Conservation (phyloP, 345 rosid genomes). For the Sisymbrium altissimum region DNA sequence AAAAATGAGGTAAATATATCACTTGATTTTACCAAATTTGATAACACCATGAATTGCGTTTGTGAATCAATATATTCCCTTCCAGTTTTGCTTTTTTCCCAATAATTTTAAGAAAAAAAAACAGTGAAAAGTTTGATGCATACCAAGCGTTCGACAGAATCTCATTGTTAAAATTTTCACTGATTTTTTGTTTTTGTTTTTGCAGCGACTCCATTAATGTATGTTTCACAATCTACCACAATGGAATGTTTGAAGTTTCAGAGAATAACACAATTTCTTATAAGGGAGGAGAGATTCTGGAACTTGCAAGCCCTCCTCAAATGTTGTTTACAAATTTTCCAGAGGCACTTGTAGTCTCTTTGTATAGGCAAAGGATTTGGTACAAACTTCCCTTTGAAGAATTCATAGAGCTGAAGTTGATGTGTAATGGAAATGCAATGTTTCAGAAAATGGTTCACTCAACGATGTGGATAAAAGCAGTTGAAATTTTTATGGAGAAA, state of each 20-base stretch:
- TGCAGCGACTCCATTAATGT: background rate
- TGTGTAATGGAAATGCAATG: background rate
- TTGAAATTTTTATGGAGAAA: background rate
- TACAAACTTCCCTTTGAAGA: background rate
- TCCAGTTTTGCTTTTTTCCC: too few species aligned
- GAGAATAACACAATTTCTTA: background rate
- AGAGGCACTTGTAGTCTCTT: background rate
- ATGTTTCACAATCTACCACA: background rate
- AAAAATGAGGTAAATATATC: too few species aligned
- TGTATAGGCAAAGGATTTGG: background rate
- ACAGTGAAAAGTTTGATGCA: too few species aligned
- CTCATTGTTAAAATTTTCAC: background rate
- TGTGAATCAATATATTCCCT: too few species aligned
- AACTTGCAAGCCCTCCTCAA: background rate
- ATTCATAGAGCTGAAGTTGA: background rate
- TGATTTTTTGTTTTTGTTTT: background rate
- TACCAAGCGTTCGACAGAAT: background rate
- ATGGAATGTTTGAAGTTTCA: background rate
- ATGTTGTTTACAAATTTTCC: background rate
- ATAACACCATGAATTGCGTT: too few species aligned
- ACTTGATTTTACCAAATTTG: too few species aligned
- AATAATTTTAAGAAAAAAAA: too few species aligned
- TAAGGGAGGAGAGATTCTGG: background rate
- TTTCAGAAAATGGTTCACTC: background rate
- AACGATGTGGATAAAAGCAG: background rate